Conservation (phyloP, 495 filamentous ascomycete genomes). For the Penicillium mononematosum region DNA sequence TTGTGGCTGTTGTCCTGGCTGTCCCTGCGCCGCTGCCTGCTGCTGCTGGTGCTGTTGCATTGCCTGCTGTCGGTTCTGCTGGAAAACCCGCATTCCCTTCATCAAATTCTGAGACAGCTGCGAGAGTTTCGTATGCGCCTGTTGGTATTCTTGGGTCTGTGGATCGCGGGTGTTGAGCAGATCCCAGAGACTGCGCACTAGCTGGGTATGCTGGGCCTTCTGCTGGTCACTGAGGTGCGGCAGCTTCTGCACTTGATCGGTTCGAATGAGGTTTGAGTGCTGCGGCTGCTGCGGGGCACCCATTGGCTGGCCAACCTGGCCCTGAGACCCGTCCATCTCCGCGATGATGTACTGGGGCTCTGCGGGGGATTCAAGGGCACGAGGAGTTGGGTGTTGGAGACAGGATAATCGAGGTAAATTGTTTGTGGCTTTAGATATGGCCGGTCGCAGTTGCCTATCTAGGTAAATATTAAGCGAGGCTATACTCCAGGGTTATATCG, state of each 20-base stretch:
- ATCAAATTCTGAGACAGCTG: conserved; percentile 64
- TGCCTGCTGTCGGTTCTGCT: conserved; percentile 45
- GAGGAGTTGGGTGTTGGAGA: not conserved
- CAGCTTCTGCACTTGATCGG: conserved; percentile 53
- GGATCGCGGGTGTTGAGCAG: conserved; percentile 57
- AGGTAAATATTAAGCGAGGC: not conserved
- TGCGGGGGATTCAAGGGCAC: conserved; percentile 1
- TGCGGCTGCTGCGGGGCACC: conserved; percentile 36
- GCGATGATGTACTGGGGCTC: conserved; percentile 3
- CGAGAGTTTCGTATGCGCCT: conserved; percentile 62
- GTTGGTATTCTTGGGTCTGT: conserved; percentile 55
- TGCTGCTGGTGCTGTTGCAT: conserved; percentile 32
- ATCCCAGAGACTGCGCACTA: conserved; percentile 61
- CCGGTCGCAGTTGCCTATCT: not conserved
- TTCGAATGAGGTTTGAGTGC: conserved; percentile 50
- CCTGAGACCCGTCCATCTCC: conserved; percentile 39
- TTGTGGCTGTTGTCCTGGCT: conserved; percentile 17
- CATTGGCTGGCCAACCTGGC: conserved; percentile 36
- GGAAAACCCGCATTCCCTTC: conserved; percentile 53
- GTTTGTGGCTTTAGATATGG: not conserved
- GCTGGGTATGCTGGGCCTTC: conserved; percentile 63
- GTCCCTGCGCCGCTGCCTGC: conserved; percentile 8
- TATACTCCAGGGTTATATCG: not conserved
- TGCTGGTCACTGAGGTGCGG: conserved; percentile 56
- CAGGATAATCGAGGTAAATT: not conserved